Conservation (phyloP, 345 rosid species). For the Eucalyptus cloeziana region DNA sequence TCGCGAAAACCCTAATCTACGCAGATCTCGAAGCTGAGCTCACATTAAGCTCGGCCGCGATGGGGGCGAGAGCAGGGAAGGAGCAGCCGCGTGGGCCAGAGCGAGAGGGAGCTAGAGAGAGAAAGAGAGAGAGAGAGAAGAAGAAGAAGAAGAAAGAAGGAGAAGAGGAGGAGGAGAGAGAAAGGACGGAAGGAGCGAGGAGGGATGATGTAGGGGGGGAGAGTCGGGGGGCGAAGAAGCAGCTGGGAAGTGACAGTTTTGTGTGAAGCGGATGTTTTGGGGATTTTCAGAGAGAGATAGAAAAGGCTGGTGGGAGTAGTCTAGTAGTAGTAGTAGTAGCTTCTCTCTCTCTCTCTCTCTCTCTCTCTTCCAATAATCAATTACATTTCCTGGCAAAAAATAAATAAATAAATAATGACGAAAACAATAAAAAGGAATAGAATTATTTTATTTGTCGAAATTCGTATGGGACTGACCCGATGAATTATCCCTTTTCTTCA, state of each 20-base stretch:
- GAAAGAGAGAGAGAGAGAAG: too few relatives aligned
- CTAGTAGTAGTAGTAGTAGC: neutral
- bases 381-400: neutral
- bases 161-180: neutral
- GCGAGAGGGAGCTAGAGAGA: neutral
- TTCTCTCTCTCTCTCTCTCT: neutral
- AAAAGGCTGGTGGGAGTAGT: neutral
- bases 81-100: neutral
- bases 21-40: neutral
- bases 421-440: too few relatives aligned
- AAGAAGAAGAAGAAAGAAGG: neutral
- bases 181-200: neutral
- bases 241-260: neutral
- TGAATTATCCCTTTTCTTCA: neutral
- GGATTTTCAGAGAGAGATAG: neutral
- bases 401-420: too few relatives aligned
- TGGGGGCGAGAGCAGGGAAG: neutral
- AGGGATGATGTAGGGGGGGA: neutral
- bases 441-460: neutral
- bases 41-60: neutral
- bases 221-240: neutral
- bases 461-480: neutral
- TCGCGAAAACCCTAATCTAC: neutral
- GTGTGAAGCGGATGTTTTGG: neutral
- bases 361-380: neutral